These are phyloP conservation scores for Amanita polypyramis DNA, from an alignment of 768 basidiomycete genomes.

Conservation along the genomic window DNA sequence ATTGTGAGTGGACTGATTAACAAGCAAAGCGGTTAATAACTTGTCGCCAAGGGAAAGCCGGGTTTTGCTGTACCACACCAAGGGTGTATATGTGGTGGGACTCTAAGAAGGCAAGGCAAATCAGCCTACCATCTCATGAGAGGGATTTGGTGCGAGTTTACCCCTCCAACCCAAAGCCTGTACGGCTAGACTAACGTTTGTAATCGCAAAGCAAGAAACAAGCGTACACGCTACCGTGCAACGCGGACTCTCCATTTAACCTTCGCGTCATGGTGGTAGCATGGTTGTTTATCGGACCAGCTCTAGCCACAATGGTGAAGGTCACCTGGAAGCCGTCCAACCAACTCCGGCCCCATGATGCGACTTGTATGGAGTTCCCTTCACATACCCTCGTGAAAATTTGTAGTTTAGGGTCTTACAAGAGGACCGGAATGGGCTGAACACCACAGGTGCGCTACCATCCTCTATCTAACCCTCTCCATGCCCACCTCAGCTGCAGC, in stretches of 20 bases:
- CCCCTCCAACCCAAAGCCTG: not conserved
- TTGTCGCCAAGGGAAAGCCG: too few relatives aligned
- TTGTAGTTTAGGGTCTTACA: not conserved
- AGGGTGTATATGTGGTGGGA: too few relatives aligned
- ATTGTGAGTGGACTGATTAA: too few relatives aligned
- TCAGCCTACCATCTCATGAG: too few relatives aligned
- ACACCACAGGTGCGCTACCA: not conserved
- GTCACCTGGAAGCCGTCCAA: not conserved
- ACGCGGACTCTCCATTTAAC: not conserved
- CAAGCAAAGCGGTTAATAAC: too few relatives aligned
- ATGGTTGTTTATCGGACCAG: not conserved
- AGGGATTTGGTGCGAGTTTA: too few relatives aligned
- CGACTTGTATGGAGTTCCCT: not conserved
- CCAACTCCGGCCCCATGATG: not conserved
- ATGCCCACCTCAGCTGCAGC: not conserved
- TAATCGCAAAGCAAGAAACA: not conserved
- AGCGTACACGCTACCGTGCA: not conserved
- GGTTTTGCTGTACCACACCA: too few relatives aligned
- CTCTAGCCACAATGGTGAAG: conserved; percentile 1
- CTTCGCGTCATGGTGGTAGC: not conserved
- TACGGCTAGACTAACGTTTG: not conserved
- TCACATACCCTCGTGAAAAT: not conserved
- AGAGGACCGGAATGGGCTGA: not conserved
- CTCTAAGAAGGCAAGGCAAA: too few relatives aligned
- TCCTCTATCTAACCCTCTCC: not conserved